A percentile compares a stretch with the other conserved stretches of the same genome.
Evolutionary conservation across 306 rosid species (phyloP).

Genomic region (Malus orientalis): DNA sequence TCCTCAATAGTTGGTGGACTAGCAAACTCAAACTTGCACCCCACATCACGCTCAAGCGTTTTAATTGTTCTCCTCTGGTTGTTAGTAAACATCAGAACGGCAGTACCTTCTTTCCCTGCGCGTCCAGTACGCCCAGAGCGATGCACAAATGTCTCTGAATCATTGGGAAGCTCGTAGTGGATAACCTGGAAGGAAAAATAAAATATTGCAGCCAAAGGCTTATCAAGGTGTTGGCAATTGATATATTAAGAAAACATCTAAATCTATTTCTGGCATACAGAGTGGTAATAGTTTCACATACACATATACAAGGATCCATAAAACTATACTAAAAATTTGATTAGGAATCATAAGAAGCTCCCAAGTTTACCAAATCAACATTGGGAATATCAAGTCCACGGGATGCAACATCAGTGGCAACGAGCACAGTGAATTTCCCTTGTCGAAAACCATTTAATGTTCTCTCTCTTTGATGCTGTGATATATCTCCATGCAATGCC

Average conservation of each 20-base stretch:
- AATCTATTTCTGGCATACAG: conserved; percentile 1
- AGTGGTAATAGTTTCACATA: background rate
- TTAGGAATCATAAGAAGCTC: conserved; percentile 8
- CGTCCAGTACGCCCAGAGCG: conserved; percentile 99
- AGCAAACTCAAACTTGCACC: conserved; percentile 80
- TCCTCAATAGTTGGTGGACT: conserved; percentile 65
- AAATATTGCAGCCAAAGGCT: background rate
- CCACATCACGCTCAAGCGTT: conserved; percentile 97
- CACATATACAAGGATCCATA: conserved; percentile 6
- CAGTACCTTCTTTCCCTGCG: conserved; percentile 86
- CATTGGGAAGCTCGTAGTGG: conserved; percentile 99
- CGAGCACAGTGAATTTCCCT: conserved; percentile 97
- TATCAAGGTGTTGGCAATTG: background rate
- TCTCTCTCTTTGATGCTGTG: conserved; percentile 98
- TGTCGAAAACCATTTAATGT: conserved; percentile 93
- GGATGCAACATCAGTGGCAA: conserved; percentile 97
- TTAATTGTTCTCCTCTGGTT: conserved; percentile 94
- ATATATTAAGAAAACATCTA: conserved; percentile 5
- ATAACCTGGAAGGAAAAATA: conserved; percentile 48
- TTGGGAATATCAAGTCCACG: conserved; percentile 99
- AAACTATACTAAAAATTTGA: background rate
- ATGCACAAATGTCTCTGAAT: conserved; percentile 96
- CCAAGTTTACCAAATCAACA: conserved; percentile 74
- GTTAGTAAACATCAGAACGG: conserved; percentile 78
- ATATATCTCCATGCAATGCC: conserved; percentile 98